Base-by-base conservation (phyloP, 768 basidiomycete species). In the Tricholoma bakamatsutake region DNA sequence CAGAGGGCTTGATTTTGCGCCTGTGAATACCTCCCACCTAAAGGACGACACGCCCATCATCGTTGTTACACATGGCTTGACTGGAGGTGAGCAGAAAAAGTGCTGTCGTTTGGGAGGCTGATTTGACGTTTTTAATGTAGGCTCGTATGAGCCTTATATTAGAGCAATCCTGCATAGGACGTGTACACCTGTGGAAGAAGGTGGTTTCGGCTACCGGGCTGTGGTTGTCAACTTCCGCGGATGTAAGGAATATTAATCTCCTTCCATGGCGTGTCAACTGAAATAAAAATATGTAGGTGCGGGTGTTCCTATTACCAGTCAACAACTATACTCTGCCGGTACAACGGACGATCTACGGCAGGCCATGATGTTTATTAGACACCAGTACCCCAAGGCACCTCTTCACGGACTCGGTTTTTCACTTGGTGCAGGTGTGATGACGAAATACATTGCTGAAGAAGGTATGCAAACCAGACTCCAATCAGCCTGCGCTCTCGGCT, bases 161-260 rank as follows among this genome's bases (percentile, higher is more conserved):
- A 77, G 92, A 59, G 83, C 88, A 34, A 79, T 96, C 40, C 73
- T 98, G 4, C 80, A 80, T 47, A 85, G 82, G 50, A 85, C 85
- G 12, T 85, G 86, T 66, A 75, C 76, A 21, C 79, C 88, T 24
- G 77, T 83, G 5, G 77, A 79, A 31, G 76, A 88, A 62, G 91
- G 90, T 17, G 94, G 94, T 1, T 72, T 95, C 50, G 93, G 93
- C 9, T 94, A 89, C 68, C 80, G 96, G 57, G 94, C 81, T 2
- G 85, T 88, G 8, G 92, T 97, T 5, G 80, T 95, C 66, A 95
- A 95, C 72, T 93, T 87, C 71, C 83, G 93, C 60, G 93, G 93
- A 66, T 94, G 93, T 88, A 64, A 66, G 87, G 79, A 34, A 54
- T 34, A 50, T 43, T 64, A 62, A 39, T 54, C 30, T 54, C 50